Evolutionary conservation across 345 rosid species (phyloP).

Genomic region (Ceriops decandra): DNA sequence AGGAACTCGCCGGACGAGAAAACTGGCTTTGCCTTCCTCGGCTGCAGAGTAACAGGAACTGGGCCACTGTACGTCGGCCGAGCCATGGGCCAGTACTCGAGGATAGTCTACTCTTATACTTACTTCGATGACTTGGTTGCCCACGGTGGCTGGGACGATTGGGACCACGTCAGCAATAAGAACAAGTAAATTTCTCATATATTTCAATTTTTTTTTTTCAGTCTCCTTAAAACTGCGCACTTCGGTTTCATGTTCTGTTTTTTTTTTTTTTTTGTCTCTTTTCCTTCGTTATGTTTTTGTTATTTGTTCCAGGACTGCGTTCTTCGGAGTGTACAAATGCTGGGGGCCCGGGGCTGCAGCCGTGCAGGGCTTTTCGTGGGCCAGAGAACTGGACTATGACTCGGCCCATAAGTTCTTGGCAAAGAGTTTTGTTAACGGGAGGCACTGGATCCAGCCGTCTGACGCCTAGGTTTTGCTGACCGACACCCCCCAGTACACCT

Average conservation of each 20-base stretch:
- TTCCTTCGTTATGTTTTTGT: too few relatives aligned
- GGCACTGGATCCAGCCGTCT: conserved; percentile 81
- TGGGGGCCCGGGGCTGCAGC: conserved; percentile 86
- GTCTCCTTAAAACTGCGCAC: background rate
- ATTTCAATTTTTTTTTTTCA: background rate
- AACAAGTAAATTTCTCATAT: conserved; percentile 50
- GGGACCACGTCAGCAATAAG: conserved; percentile 87
- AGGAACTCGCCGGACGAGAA: conserved; percentile 78
- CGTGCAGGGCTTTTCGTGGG: conserved; percentile 79
- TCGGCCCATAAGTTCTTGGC: conserved; percentile 76
- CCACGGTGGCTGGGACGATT: conserved; percentile 97
- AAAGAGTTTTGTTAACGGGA: conserved; percentile 89
- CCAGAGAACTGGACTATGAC: conserved; percentile 71
- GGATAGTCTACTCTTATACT: conserved; percentile 83
- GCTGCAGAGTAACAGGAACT: conserved; percentile 75
- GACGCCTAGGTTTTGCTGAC: conserved; percentile 42
- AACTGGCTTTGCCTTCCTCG: conserved; percentile 77
- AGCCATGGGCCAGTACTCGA: conserved; percentile 95
- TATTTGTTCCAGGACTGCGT: conserved; percentile 53
- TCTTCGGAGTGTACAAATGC: conserved; percentile 87
- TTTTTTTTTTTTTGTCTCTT: background rate
- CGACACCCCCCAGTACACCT: background rate
- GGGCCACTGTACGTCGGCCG: conserved; percentile 86
- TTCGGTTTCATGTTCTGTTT: background rate
- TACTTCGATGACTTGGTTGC: conserved; percentile 85